Evolutionary conservation across 108 stramenopile species (phyloP).

Genomic region (Fragilaria radians): DNA sequence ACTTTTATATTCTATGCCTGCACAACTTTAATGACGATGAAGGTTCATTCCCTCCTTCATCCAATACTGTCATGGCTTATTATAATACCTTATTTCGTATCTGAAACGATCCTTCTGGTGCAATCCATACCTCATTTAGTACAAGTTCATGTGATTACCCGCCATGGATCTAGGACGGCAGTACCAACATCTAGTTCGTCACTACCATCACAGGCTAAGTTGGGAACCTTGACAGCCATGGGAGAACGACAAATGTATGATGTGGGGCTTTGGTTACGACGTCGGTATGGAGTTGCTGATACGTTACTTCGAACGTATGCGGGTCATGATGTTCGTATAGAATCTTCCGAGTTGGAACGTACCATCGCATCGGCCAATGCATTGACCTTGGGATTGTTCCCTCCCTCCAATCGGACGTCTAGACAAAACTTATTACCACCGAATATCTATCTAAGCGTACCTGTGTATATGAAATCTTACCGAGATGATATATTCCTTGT

Average conservation of each 20-base stretch:
- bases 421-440: background rate
- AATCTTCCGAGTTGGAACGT: constrained; percentile 32
- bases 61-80: too few relatives aligned
- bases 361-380: constrained; percentile 42
- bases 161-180: constrained; percentile 31
- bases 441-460: constrained; percentile 9
- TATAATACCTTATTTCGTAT: too few relatives aligned
- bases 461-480: constrained; percentile 15
- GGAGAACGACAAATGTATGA: constrained; percentile 33
- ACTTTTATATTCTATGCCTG: too few relatives aligned
- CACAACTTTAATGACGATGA: too few relatives aligned
- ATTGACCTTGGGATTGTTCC: constrained; percentile 27
- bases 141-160: constrained; percentile 43
- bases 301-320: constrained; percentile 12
- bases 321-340: constrained; percentile 16
- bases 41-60: too few relatives aligned
- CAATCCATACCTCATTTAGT: constrained; percentile 2
- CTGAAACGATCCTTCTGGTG: too few relatives aligned
- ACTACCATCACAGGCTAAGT: too few relatives aligned
- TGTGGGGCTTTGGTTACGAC: constrained; percentile 26
- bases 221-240: constrained; percentile 25
- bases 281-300: constrained; percentile 9
- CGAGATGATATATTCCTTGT: constrained; percentile 29
- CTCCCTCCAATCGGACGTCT: background rate
- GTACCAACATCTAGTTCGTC: constrained; percentile 19